These are phyloP conservation scores for Misopates orontium DNA, from an alignment of 257 asterid genomes.

Conservation along the genomic window DNA sequence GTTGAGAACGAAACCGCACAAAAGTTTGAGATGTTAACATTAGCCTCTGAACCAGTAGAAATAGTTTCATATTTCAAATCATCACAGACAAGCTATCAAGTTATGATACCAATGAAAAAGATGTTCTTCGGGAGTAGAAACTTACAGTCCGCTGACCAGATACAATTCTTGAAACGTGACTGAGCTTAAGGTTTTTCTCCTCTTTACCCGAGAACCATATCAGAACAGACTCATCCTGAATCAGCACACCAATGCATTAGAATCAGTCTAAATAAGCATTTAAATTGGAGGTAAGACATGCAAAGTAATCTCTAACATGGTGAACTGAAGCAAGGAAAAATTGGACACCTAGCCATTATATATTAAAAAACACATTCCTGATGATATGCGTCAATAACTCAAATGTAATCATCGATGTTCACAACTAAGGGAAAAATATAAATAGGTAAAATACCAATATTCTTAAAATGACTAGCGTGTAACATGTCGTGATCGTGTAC, in stretches of 20 bases:
- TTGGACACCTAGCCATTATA: neutral
- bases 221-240: conserved; percentile 92
- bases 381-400: neutral
- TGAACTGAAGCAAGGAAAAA: conserved; percentile 8
- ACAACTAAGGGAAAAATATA: neutral
- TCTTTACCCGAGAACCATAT: conserved; percentile 96
- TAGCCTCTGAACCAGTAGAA: conserved; percentile 14
- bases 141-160: conserved; percentile 99
- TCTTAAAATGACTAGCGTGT: neutral
- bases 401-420: conserved; percentile 1
- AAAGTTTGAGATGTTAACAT: neutral
- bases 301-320: conserved; percentile 21
- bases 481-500: neutral
- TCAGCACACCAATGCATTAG: conserved; percentile 28
- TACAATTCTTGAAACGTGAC: conserved; percentile 87
- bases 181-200: conserved; percentile 85
- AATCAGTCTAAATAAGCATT: conserved; percentile 13
- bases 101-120: too few relatives aligned
- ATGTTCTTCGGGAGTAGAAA: conserved; percentile 29
- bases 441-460: neutral
- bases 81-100: conserved; percentile 20
- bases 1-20: conserved; percentile 4
- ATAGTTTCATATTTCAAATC: neutral
- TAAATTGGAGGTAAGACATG: conserved; percentile 2
- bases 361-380: neutral